Evolutionary conservation across 371 early-diverging fungal genomes (phyloP).

Genomic region (Actinomortierella wolfii): DNA sequence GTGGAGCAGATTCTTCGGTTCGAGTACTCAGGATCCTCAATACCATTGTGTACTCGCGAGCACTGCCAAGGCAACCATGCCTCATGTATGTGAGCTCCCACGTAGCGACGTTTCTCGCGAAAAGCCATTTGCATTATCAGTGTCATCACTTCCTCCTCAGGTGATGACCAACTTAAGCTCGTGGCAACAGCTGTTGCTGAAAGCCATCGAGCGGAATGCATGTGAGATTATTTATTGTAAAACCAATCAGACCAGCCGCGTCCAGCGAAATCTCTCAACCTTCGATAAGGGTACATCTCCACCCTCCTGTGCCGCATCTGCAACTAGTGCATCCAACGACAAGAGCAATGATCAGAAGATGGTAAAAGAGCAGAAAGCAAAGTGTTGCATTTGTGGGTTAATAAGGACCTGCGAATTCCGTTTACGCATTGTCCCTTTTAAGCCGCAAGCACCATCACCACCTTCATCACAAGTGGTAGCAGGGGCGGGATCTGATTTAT

Average conservation of each 20-base stretch:
- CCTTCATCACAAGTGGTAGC: slow-evolving; percentile 68
- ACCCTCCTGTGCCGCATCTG: neutral
- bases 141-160: no score
- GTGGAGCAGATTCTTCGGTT: no score
- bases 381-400: slow-evolving; percentile 29
- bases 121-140: no score
- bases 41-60: no score
- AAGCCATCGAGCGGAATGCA: slow-evolving; percentile 29
- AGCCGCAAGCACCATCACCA: slow-evolving; percentile 52
- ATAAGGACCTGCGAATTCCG: slow-evolving; percentile 30
- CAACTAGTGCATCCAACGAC: neutral
- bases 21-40: no score
- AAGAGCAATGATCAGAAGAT: no score
- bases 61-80: no score
- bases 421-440: slow-evolving; percentile 8
- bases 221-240: slow-evolving; percentile 33
- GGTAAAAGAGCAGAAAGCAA: neutral
- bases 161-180: neutral
- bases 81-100: no score
- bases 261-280: neutral
- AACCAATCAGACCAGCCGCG: neutral
- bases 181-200: slow-evolving; percentile 21
- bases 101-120: no score
- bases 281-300: neutral
- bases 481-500: slow-evolving; percentile 42